These are phyloP conservation scores for Fonticula alba DNA, from an alignment of 78 protist genomes.

Conservation along the genomic window DNA sequence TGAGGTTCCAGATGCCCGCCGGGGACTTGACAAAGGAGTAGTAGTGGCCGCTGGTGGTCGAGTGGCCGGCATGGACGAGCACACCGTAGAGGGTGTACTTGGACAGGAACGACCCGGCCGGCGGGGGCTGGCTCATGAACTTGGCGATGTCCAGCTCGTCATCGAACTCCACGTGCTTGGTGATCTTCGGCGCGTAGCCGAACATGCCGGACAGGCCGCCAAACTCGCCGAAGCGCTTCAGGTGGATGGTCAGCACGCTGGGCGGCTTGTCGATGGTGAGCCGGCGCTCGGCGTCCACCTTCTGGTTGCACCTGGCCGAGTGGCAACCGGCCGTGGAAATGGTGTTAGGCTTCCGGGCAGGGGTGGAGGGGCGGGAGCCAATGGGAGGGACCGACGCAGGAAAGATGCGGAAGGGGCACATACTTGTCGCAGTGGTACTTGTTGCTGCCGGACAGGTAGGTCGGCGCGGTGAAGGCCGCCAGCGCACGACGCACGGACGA, in stretches of 20 bases:
- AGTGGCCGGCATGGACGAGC: conserved; percentile 61
- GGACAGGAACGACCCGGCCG: background rate
- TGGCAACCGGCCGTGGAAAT: too few relatives aligned
- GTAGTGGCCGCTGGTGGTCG: conserved; percentile 67
- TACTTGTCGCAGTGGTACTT: conserved; percentile 46
- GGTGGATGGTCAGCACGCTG: conserved; percentile 27
- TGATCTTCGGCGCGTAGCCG: conserved; percentile 13
- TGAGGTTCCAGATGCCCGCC: conserved; percentile 24
- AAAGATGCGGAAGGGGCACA: too few relatives aligned
- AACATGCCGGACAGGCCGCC: background rate
- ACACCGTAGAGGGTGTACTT: conserved; percentile 55
- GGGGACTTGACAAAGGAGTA: conserved; percentile 27
- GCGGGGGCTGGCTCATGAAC: conserved; percentile 6
- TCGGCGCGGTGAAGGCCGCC: conserved; percentile 31
- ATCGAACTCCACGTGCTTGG: background rate
- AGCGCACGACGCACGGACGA: conserved; percentile 22
- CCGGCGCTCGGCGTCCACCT: conserved; percentile 16
- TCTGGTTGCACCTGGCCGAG: background rate
- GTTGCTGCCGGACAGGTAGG: conserved; percentile 54
- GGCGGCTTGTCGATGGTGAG: conserved; percentile 22
- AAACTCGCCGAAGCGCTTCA: conserved; percentile 35
- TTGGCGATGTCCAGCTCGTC: conserved; percentile 8
- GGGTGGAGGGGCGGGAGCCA: too few relatives aligned
- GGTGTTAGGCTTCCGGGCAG: too few relatives aligned
- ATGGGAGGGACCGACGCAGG: background rate